A percentile compares a stretch with the other conserved stretches of the same genome.
phyloP scores from a whole-genome alignment of 257 asterid species.

The Przewalskia tangutica region DNA sequence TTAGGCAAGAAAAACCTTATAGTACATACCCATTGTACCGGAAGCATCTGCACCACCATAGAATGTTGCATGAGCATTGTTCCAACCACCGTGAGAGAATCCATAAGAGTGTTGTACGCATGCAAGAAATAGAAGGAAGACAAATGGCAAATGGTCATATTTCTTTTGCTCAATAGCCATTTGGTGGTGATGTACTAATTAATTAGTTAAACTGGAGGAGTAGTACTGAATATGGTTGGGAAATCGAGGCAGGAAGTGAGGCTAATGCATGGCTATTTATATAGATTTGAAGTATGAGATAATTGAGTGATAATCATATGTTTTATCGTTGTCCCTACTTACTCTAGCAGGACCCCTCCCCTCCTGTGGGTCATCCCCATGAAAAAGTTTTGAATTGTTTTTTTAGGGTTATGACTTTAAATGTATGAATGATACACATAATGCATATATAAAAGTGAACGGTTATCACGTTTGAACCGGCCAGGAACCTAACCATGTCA shows the following conservation, averaged over 20 bases:
- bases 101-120: background rate
- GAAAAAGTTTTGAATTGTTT: background rate
- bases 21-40: slow-evolving; percentile 49
- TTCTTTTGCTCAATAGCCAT: background rate
- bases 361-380: background rate
- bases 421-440: background rate
- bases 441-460: background rate
- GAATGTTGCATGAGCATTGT: slow-evolving; percentile 52
- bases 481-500: slow-evolving; percentile 1
- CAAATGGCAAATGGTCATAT: background rate
- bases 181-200: background rate
- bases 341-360: background rate
- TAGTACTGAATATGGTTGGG: background rate
- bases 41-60: slow-evolving; percentile 59
- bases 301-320: background rate
- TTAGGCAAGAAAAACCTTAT: background rate
- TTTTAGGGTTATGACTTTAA: background rate
- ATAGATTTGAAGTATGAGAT: slow-evolving; percentile 7
- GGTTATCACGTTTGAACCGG: slow-evolving; percentile 1
- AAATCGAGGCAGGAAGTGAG: background rate
- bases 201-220: background rate
- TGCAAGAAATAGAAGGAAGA: background rate
- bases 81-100: slow-evolving; percentile 22
- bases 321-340: background rate
- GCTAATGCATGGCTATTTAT: slow-evolving; percentile 18